Base-by-base conservation (phyloP, 1,284 basidiomycete genomes). In the Microbotryum scabiosae region DNA sequence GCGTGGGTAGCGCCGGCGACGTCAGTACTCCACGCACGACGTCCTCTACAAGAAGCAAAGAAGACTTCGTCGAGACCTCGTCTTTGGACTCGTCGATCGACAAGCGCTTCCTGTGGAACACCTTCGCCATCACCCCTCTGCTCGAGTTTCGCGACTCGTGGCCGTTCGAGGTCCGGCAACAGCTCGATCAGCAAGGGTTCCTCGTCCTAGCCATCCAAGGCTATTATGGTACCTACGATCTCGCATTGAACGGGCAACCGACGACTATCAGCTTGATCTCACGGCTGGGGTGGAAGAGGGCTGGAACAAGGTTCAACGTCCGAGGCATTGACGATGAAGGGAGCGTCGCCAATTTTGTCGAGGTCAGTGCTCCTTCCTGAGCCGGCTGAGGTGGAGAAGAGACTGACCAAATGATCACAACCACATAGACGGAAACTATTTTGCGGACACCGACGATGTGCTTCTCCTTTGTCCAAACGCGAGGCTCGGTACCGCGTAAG, bases 321-420 rank as follows among this genome's bases (percentile, higher is more conserved):
- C 83, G 96, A 61, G 96, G 96, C 0, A 88, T 99, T 25, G 96
- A 98, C 73, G 96, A 99, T 74, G 91, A 97, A 70, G 94, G 96
- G 46, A 87, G 96, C 73, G 89, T 88, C 21, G 96, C 96, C 53
- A 97, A 98, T 73, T 97, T 97, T 76, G 96, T 96, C 43, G 94
- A 97, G 82, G 88, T 85, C 79, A 73, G 59, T 53, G 44, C n/a
- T 25, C 26, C 3, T 55, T 45, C 7, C 23, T 10, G 18, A 36
- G 50, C 50, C 26, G 7, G 21, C 44, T 57, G 49, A 36, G 36
- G 6, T 9, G n/a, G 53, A 7, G 3, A 12, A 12, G 8, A n/a
- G n/a, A 9, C 10, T 47, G 20, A 25, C 21, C 36, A 5, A 23
- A 26, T 41, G 21, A 41, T 25, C 52, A 46, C 6, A 25, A 20